Conservation (phyloP, 1,284 basidiomycete genomes). For the Cutaneotrichosporon sp. region DNA sequence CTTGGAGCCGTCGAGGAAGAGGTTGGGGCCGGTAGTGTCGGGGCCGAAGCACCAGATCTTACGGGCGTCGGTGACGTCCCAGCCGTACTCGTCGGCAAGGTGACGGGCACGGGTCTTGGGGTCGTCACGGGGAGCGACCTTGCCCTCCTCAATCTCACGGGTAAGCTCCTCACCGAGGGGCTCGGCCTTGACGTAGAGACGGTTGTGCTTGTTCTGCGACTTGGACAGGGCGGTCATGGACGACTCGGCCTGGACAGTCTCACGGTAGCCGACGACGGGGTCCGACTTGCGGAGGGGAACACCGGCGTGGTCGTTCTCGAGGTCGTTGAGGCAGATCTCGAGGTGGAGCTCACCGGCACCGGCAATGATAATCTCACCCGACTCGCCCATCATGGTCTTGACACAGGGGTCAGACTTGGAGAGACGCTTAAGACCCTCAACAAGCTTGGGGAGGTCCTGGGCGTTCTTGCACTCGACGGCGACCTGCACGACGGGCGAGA, state of each 20-base stretch:
- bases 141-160: conserved; percentile 84
- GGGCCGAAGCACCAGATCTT: conserved; percentile 99
- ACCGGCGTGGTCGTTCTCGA: conserved; percentile 99
- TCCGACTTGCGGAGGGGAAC: conserved; percentile 98
- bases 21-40: conserved; percentile 93
- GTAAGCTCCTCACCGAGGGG: conserved; percentile 93
- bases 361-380: conserved; percentile 97
- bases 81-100: conserved; percentile 92
- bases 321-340: conserved; percentile 99
- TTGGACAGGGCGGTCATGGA: conserved; percentile 96
- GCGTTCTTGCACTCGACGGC: conserved; percentile 99
- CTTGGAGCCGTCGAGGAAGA: conserved; percentile 98
- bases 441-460: conserved; percentile 96
- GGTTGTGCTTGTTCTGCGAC: conserved; percentile 99
- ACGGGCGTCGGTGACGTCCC: conserved; percentile 98
- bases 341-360: conserved; percentile 99
- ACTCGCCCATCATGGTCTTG: conserved; percentile 87
- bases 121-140: conserved; percentile 88
- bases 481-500: conserved; percentile 98
- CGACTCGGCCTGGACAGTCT: conserved; percentile 95
- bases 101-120: conserved; percentile 93
- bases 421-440: conserved; percentile 99
- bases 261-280: conserved; percentile 97
- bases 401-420: conserved; percentile 99
- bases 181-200: conserved; percentile 88